phyloP scores from a whole-genome alignment of 371 early-diverging fungal species.

The Funneliformis caledonium region DNA sequence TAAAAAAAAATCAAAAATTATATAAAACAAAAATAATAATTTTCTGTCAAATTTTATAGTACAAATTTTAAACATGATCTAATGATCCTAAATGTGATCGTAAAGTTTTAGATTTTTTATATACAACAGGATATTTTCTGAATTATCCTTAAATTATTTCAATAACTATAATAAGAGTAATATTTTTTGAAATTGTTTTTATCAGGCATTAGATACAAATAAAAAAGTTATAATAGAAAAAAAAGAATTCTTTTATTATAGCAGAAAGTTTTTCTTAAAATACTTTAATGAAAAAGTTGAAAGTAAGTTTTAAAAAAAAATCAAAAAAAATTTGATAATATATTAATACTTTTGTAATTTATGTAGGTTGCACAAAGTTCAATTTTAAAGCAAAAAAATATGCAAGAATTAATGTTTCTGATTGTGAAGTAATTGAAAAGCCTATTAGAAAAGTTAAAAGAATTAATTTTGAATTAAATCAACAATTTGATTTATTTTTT shows the following conservation, averaged over 20 bases:
- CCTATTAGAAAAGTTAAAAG: neutral
- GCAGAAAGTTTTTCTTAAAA: neutral
- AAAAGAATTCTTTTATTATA: neutral
- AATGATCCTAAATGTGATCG: neutral
- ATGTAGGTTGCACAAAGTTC: neutral
- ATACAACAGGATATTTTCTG: neutral
- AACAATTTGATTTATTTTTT: conserved; percentile 2
- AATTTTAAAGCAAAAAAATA: neutral
- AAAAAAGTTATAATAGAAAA: neutral
- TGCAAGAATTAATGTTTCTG: neutral
- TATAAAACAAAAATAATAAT: too few species aligned
- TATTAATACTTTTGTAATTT: neutral
- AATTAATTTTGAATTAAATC: neutral
- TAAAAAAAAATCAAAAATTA: neutral
- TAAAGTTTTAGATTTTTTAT: neutral
- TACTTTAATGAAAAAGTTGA: neutral
- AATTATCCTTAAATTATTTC: neutral
- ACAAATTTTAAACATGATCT: neutral
- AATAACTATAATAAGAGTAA: neutral
- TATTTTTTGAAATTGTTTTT: too few species aligned
- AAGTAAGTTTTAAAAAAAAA: too few species aligned
- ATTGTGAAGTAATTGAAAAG: neutral
- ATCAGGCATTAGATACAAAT: too few species aligned
- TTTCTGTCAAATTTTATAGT: neutral
- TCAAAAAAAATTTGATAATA: too few species aligned